Evolutionary conservation across 2,329 filamentous ascomycete genomes (phyloP), one percentile per base, ranked within the genome.

Genomic region (Periconia macrospinosa): DNA sequence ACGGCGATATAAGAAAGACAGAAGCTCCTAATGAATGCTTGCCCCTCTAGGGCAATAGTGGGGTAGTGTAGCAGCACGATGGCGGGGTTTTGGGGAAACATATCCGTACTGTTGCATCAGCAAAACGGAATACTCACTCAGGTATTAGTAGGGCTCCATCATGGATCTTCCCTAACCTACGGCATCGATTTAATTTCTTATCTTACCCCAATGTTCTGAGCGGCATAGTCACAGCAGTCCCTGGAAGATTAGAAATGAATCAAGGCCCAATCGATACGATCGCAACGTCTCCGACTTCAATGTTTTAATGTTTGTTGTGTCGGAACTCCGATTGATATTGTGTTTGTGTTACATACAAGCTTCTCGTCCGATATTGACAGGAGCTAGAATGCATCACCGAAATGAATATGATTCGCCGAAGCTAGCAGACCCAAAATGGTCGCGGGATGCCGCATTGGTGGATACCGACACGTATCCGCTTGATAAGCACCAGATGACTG

Each of bases 401-500:
- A 47, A 41, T 10, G 30, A 40, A 19, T 18, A 41, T 19, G 23
- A 47, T 19, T 48, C 27, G 37, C 10, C 41, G n/a, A 46, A 27
- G 23, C 23, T 3, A 27, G 23, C 23, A 27, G 8, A 27, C 5
- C 23, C 14, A 9, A 48, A 18, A 19, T 41, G 30, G 27, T 48
- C 15, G 49, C 53, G 56, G 56, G 41, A 47, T 59, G 30, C 54
- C 54, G 20, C 41, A 56, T 49, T 35, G 13, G 53, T 54, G 18
- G 23, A 35, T 40, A 19, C 55, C 55, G 55, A 35, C 43, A 51
- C 55, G 41, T 49, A 23, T n/a, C 50, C 35, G 15, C 33, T 6
- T 54, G 51, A 54, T 47, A 23, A 43, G 23, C 47, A 46, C 47
- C 30, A 7, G 19, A 8, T 27, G 23, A 27, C 23, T 23, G 42